These are phyloP conservation scores for Apophysomyces variabilis DNA, from an alignment of 371 early-diverging fungal genomes.

Conservation along the genomic window DNA sequence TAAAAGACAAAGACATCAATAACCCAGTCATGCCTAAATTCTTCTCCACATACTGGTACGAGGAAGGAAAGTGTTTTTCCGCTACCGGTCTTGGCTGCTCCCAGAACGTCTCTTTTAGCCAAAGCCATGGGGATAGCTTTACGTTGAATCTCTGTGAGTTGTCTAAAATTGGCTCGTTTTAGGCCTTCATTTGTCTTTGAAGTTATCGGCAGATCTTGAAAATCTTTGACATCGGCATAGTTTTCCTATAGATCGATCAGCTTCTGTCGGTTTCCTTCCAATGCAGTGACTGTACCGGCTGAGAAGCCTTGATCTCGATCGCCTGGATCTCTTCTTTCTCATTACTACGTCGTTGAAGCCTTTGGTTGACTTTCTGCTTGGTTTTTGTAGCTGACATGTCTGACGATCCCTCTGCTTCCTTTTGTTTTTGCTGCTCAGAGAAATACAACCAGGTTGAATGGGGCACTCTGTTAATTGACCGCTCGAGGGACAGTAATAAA, in stretches of 20 bases:
- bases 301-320: conserved; percentile 39
- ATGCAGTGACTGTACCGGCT: conserved; percentile 32
- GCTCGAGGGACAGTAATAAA: no score
- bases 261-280: neutral
- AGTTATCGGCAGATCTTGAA: conserved; percentile 75
- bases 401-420: neutral
- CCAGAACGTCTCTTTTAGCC: conserved; percentile 90
- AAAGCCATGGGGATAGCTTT: conserved; percentile 91
- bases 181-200: conserved; percentile 69
- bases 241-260: conserved; percentile 33
- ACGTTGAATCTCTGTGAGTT: conserved; percentile 98
- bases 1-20: conserved; percentile 25
- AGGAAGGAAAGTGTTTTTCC: conserved; percentile 99
- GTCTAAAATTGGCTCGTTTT: conserved; percentile 77
- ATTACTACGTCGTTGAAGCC: conserved; percentile 15
- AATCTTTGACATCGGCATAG: conserved; percentile 38
- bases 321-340: conserved; percentile 35
- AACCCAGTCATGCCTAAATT: conserved; percentile 3
- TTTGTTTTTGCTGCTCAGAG: neutral
- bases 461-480: neutral
- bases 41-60: conserved; percentile 77
- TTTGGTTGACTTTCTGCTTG: conserved; percentile 11
- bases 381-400: conserved; percentile 13
- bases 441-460: neutral
- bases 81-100: conserved; percentile 99